Base-by-base conservation (phyloP, 371 early-diverging fungal species). In the Lichtheimia corymbifera region DNA sequence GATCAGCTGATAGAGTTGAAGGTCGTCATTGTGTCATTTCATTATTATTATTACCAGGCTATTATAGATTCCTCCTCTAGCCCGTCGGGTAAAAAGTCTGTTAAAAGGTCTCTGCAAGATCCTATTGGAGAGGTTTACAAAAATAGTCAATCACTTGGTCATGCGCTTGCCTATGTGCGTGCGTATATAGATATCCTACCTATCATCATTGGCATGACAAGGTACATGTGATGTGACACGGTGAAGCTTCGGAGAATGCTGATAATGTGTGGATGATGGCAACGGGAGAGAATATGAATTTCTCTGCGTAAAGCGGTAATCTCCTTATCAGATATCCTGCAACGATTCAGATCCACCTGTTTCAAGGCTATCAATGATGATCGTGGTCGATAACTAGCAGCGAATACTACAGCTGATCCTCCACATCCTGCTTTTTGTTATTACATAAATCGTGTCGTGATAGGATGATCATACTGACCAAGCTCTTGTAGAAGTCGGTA, bases 231-330 rank as follows among this genome's bases (percentile, higher is more conserved):
- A 3, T 80, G 68, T 9, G 66, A 76, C 54, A 71, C 65, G 17
- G 86, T 83, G 73, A 90, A 90, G 24, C 85, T 85, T 59, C 85
- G 87, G 65, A 76, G 76, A 11, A 89, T 70, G 25, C 85, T 81
- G 5, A 91, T 67, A 7, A 91, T 59, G 72, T 91, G 83, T 9
- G 80, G 79, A 61, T 91, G 91, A 45, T 77, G 73, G 28, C 84
- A 88, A 13, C 88, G 63, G 18, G 74, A 74, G 89, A 89, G 89
- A 68, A 88, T 88, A 61, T 89, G 91, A 15, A 89, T 84, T 66
- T 91, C 91, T 54, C 72, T 69, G 20, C 70, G 59, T 18, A 79
- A 50, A 5, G 68, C 68, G 9, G 12, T 59, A 60, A 13, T 56
- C 53, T 30, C 66, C 64, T 28, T 73, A 64, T 5, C 60, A 30